Percentiles rank a stretch among this genome's conserved stretches.
These are phyloP conservation scores for Wickerhamomyces hampshirensis DNA, from an alignment of 805 yeast genomes.

Conservation along the genomic window DNA sequence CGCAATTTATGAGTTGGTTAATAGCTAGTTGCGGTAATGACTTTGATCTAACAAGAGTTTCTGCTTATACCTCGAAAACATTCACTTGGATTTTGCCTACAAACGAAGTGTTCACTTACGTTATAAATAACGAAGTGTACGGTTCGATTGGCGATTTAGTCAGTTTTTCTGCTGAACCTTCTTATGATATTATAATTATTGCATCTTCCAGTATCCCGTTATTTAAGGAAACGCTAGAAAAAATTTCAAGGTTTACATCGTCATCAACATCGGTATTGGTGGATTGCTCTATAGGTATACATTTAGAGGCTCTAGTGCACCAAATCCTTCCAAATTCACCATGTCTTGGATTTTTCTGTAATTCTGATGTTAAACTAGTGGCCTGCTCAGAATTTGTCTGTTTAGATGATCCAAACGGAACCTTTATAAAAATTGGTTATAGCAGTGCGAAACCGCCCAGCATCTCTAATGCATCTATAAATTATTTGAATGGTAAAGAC, in stretches of 20 bases:
- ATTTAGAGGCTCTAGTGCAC: conserved; percentile 8
- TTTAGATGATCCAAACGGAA: neutral
- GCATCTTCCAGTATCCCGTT: conserved; percentile 9
- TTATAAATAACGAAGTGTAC: neutral
- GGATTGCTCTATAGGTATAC: conserved; percentile 14
- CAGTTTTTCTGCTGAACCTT: neutral
- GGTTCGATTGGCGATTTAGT: conserved; percentile 3
- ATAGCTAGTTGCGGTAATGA: neutral
- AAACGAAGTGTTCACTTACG: neutral
- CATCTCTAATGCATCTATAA: too few species aligned
- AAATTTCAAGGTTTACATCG: neutral
- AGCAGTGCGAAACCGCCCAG: neutral
- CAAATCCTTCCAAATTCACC: neutral
- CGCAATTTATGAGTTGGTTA: conserved; percentile 6
- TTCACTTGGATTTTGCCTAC: neutral
- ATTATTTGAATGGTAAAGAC: too few species aligned
- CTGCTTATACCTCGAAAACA: conserved; percentile 1
- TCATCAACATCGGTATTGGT: conserved; percentile 8
- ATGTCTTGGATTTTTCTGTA: neutral
- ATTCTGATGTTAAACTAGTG: conserved; percentile 2
- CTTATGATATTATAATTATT: conserved; percentile 11
- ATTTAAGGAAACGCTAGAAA: conserved; percentile 3
- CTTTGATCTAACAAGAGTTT: conserved; percentile 4
- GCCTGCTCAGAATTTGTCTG: neutral
- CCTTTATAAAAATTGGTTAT: neutral